These are phyloP conservation scores for Verticillium longisporum DNA, from an alignment of 2,329 filamentous ascomycete genomes.

Conservation along the genomic window DNA sequence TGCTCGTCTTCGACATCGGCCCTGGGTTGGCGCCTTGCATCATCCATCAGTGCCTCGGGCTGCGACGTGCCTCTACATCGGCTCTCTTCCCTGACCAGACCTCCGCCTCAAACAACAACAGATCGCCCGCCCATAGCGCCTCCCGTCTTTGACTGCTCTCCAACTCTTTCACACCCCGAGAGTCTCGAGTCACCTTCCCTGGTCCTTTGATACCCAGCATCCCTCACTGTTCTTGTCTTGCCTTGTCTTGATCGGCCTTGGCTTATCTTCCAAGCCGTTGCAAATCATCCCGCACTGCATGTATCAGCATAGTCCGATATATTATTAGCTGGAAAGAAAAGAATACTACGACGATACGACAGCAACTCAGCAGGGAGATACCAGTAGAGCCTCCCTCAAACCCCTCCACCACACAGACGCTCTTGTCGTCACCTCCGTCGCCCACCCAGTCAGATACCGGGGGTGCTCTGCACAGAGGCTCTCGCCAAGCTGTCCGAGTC, in stretches of 20 bases:
- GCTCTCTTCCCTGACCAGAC: background rate
- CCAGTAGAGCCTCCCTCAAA: background rate
- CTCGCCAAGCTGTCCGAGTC: constrained; percentile 1
- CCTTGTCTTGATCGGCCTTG: background rate
- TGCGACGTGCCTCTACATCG: background rate
- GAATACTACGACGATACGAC: background rate
- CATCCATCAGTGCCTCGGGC: background rate
- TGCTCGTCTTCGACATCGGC: background rate
- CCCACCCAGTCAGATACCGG: background rate
- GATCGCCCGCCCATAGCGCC: background rate
- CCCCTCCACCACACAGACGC: background rate
- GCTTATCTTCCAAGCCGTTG: background rate
- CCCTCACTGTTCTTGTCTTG: background rate
- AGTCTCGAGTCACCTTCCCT: background rate
- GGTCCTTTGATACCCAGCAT: background rate
- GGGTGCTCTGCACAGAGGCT: constrained; percentile 1
- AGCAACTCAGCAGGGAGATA: background rate
- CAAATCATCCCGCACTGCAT: background rate
- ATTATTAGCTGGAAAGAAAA: background rate
- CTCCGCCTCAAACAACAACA: background rate
- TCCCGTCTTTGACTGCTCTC: background rate
- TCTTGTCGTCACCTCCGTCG: background rate
- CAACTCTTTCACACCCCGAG: background rate
- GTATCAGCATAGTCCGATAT: constrained; percentile 1
- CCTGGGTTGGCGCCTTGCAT: background rate